Percentiles rank a stretch among this genome's conserved stretches.
phyloP scores from a whole-genome alignment of 106 monocot species.

The Dendrobium huoshanense region DNA sequence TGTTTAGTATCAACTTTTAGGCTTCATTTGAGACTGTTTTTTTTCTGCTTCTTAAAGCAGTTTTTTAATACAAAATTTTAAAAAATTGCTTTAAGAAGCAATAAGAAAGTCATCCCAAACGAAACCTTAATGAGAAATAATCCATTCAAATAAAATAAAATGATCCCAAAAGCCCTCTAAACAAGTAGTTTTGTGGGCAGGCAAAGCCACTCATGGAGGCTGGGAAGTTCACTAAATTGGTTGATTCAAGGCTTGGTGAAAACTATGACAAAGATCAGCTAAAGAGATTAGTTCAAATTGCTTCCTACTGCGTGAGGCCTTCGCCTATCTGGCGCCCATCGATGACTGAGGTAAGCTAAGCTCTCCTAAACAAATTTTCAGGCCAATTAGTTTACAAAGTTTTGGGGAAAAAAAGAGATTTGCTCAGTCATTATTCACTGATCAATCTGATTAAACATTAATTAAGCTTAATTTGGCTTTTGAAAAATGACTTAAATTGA shows the following conservation, averaged over 20 bases:
- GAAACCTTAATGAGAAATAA: too few species aligned
- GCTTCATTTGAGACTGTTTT: too few species aligned
- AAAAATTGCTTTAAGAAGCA: too few species aligned
- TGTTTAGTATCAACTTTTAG: too few species aligned
- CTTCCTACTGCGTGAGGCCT: slow-evolving; percentile 45
- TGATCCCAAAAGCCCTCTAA: too few species aligned
- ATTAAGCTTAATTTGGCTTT: not conserved
- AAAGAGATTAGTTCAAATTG: slow-evolving; percentile 33
- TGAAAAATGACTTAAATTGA: not conserved
- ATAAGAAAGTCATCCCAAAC: too few species aligned
- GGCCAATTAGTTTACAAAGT: not conserved
- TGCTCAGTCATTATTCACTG: too few species aligned
- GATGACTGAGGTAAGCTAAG: slow-evolving; percentile 43
- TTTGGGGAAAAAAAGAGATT: too few species aligned
- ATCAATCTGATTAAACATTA: not conserved
- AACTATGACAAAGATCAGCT: slow-evolving; percentile 35
- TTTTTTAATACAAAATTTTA: too few species aligned
- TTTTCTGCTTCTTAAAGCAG: too few species aligned
- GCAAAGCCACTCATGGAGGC: slow-evolving; percentile 51
- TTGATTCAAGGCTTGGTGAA: slow-evolving; percentile 38
- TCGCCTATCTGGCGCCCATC: slow-evolving; percentile 53
- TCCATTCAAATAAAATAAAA: too few species aligned
- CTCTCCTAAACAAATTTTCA: not conserved
- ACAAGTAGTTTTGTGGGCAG: slow-evolving; percentile 9
- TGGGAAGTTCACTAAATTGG: slow-evolving; percentile 31